phyloP scores from a whole-genome alignment of 768 basidiomycete genomes.

The Cubamyces lactineus region DNA sequence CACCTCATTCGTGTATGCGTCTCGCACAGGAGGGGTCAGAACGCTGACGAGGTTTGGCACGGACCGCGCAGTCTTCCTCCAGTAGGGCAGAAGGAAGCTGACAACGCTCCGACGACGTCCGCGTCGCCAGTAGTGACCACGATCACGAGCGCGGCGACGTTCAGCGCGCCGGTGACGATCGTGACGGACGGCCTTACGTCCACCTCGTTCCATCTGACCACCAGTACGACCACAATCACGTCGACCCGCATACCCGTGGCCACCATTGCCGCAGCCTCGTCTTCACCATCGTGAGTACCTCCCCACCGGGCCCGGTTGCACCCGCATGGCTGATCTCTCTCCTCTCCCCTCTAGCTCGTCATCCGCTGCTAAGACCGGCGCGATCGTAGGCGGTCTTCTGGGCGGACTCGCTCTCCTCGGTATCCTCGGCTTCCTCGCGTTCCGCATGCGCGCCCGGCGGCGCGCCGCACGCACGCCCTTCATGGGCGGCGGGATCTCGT shows the following conservation, averaged over 20 bases:
- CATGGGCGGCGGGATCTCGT: conserved; percentile 20
- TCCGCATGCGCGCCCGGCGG: conserved; percentile 18
- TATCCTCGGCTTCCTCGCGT: conserved; percentile 12
- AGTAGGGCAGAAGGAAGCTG: conserved; percentile 5
- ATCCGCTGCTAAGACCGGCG: conserved; percentile 14
- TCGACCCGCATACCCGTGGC: conserved; percentile 7
- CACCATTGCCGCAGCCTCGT: background rate
- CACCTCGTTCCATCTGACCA: conserved; percentile 12
- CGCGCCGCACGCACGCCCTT: conserved; percentile 6
- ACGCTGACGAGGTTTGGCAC: background rate
- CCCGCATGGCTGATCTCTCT: background rate
- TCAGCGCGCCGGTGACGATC: conserved; percentile 11
- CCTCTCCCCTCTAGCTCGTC: background rate
- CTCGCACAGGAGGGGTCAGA: too few relatives aligned
- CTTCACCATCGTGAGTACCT: conserved; percentile 3
- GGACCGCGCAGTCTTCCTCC: background rate
- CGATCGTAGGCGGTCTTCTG: conserved; percentile 16
- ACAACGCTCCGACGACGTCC: conserved; percentile 2
- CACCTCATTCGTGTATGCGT: background rate
- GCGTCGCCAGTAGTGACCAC: conserved; percentile 7
- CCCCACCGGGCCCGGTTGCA: too few relatives aligned
- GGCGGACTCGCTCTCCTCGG: conserved; percentile 17
- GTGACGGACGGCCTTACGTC: conserved; percentile 1
- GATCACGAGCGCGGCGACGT: conserved; percentile 3
- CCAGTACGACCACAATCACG: conserved; percentile 7